phyloP scores from a whole-genome alignment of 2,329 filamentous ascomycete species.

The Neonectria neomacrospora region DNA sequence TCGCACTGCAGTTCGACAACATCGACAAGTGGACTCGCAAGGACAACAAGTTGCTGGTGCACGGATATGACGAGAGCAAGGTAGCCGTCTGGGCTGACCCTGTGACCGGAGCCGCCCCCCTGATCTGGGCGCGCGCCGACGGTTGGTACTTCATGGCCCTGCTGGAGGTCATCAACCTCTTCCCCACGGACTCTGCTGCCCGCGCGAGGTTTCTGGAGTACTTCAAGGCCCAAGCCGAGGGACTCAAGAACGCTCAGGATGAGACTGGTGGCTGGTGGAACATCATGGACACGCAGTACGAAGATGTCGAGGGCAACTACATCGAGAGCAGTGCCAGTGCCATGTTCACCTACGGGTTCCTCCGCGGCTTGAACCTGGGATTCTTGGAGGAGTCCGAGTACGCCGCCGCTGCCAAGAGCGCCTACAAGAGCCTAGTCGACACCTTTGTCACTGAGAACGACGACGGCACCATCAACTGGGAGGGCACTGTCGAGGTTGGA shows the following conservation, averaged over 20 bases:
- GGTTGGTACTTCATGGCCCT: slow-evolving; percentile 66
- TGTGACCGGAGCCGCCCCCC: slow-evolving; percentile 60
- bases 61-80: slow-evolving; percentile 64
- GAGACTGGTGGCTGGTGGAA: slow-evolving; percentile 66
- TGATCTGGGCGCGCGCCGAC: slow-evolving; percentile 64
- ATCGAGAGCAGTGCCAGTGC: slow-evolving; percentile 69
- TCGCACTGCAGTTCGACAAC: slow-evolving; percentile 57
- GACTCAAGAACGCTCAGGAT: slow-evolving; percentile 56
- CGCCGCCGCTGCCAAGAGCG: slow-evolving; percentile 36
- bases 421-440: slow-evolving; percentile 52
- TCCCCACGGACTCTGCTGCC: slow-evolving; percentile 52
- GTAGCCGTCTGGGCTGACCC: slow-evolving; percentile 63
- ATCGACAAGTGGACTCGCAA: slow-evolving; percentile 57
- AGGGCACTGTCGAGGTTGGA: slow-evolving; percentile 64
- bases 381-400: slow-evolving; percentile 41
- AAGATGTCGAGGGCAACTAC: slow-evolving; percentile 64
- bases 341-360: slow-evolving; percentile 66
- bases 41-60: slow-evolving; percentile 57
- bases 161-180: slow-evolving; percentile 60
- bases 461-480: slow-evolving; percentile 61
- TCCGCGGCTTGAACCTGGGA: slow-evolving; percentile 54
- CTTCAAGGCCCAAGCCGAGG: slow-evolving; percentile 54
- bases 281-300: slow-evolving; percentile 62
- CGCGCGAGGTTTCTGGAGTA: slow-evolving; percentile 52
- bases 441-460: slow-evolving; percentile 58